phyloP scores from a whole-genome alignment of 2,329 filamentous ascomycete genomes.

The Ophiocordyceps sinensis region DNA sequence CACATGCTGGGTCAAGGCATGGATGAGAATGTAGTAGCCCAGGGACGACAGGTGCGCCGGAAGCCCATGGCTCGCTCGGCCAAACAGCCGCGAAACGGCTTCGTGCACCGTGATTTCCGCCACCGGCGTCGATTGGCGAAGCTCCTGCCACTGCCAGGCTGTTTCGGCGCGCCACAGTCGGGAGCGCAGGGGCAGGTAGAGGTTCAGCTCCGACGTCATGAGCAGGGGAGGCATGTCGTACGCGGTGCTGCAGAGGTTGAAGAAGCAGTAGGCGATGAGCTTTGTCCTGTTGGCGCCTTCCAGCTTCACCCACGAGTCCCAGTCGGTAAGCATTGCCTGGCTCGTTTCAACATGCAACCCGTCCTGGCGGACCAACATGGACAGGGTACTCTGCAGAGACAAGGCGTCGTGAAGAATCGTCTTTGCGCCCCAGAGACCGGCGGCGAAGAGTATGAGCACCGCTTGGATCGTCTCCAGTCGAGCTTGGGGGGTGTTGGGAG shows the following conservation, averaged over 20 bases:
- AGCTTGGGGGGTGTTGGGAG: conserved; percentile 43
- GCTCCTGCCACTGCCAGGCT: conserved; percentile 45
- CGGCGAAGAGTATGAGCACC: conserved; percentile 43
- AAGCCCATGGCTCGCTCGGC: conserved; percentile 32
- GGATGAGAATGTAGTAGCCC: conserved; percentile 58
- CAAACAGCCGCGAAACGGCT: conserved; percentile 39
- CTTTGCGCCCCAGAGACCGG: conserved; percentile 47
- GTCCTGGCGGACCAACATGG: conserved; percentile 43
- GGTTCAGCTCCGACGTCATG: conserved; percentile 43
- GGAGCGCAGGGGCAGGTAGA: conserved; percentile 38
- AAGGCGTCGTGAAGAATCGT: conserved; percentile 44
- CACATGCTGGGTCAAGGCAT: conserved; percentile 58
- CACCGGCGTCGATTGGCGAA: conserved; percentile 33
- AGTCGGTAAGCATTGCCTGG: conserved; percentile 31
- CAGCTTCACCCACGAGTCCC: conserved; percentile 45
- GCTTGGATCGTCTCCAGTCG: conserved; percentile 52
- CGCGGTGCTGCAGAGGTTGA: conserved; percentile 46
- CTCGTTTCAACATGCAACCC: conserved; percentile 34
- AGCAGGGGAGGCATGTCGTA: conserved; percentile 45
- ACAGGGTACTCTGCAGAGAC: conserved; percentile 43
- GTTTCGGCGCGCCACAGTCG: conserved; percentile 43
- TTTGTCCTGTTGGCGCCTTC: conserved; percentile 45
- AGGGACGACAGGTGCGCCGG: conserved; percentile 40
- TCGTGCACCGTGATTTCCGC: conserved; percentile 42
- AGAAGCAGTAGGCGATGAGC: conserved; percentile 46